Conservation (phyloP, 1,284 basidiomycete genomes). For the Marasmius oreades region DNA sequence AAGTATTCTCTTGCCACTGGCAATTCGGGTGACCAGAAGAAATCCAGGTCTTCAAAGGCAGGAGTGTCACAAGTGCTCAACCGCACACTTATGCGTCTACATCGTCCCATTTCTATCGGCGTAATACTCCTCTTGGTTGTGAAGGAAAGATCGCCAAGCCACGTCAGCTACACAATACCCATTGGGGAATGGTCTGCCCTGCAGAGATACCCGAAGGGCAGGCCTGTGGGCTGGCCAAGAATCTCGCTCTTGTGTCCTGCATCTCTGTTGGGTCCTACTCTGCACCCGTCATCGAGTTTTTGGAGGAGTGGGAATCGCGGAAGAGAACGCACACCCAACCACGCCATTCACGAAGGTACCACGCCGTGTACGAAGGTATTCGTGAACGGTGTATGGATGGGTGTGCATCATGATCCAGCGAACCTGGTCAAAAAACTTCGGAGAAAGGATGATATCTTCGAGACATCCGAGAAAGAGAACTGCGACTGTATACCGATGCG, state of each 20-base stretch:
- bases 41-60: conserved; percentile 95
- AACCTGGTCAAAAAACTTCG: conserved; percentile 90
- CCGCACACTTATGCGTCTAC: conserved; percentile 99
- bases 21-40: conserved; percentile 99
- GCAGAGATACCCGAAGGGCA: conserved; percentile 99
- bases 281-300: conserved; percentile 95
- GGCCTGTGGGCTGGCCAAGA: conserved; percentile 98
- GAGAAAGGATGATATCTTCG: conserved; percentile 94
- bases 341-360: no score
- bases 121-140: conserved; percentile 96
- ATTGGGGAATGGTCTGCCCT: conserved; percentile 99
- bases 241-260: conserved; percentile 95
- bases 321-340: conserved; percentile 87
- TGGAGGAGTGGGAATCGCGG: conserved; percentile 97
- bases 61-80: conserved; percentile 99
- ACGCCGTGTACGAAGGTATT: conserved; percentile 94
- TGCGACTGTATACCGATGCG: conserved; percentile 94
- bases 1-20: conserved; percentile 98
- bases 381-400: conserved; percentile 99
- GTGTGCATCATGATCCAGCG: conserved; percentile 94
- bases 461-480: conserved; percentile 94
- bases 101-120: conserved; percentile 94
- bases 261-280: conserved; percentile 97
- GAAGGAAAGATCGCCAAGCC: conserved; percentile 99
- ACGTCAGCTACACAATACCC: conserved; percentile 98